Base-by-base conservation (phyloP, 768 basidiomycete genomes). In the Mycena floridula region DNA sequence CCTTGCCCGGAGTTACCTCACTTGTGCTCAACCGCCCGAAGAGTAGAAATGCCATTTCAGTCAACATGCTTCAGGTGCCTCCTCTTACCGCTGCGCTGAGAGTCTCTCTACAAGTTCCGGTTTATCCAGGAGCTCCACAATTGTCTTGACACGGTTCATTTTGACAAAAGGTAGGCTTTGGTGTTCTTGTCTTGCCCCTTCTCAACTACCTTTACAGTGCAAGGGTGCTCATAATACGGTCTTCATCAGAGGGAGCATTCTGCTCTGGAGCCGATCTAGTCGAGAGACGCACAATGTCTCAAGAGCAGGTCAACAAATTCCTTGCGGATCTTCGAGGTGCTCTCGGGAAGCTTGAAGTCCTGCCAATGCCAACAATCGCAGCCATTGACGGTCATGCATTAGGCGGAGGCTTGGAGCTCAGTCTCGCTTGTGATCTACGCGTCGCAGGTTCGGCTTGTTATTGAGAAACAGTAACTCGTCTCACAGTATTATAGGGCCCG, bases 301-400 rank as follows among this genome's bases (percentile, higher is more conserved):
- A 78, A 50, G 42, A 64, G 3, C 82, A 92, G 54, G 84, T 95
- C 27, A 66, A 77, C 55, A 77, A 73, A 54, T 96, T 95, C 65
- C 82, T 96, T 37, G 64, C 71, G 40, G 81, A 85, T 53, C 70
- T 96, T 20, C 78, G 93, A 23, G 67, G 70, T 28, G 76, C 88
- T 7, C 63, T 97, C 30, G 72, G 75, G 23, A 77, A 77, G 54
- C 75, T 97, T n/a, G 91, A 93, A 64, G 69, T 72, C 30, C 67
- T 95, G 25, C 85, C 86, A 5, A 77, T 94, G 68, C 93, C 93
- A 3, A 94, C 90, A 13, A 87, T 96, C 45, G 87, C 87, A 26
- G 90, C 92, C 4, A 87, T 97, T 32, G 93, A 96, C 58, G 93
- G 93, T 0, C 89, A 89, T 16, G 93, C 93, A 7, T 72, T 97